phyloP scores from a whole-genome alignment of 805 yeast species.

The Ogataea paraovalis region DNA sequence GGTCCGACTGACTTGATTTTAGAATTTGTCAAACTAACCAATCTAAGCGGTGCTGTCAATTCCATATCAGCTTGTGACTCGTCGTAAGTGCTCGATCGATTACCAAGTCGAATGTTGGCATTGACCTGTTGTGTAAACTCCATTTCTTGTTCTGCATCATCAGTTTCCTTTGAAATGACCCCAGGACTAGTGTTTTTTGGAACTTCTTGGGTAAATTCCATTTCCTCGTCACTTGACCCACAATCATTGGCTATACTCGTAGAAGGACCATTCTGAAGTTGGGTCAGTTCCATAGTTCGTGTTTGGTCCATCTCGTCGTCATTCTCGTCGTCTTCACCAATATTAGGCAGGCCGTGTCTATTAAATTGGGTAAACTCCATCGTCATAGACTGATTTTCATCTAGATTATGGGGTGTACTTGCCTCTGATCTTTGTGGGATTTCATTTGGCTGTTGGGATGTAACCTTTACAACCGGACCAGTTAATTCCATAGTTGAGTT shows the following conservation, averaged over 20 bases:
- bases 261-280: constrained; percentile 3
- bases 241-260: not conserved
- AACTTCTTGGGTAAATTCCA: not conserved
- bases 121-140: not conserved
- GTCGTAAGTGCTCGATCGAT: not conserved
- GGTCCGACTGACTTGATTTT: no score
- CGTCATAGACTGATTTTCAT: constrained; percentile 4
- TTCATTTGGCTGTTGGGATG: not conserved
- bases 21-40: no score
- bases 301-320: not conserved
- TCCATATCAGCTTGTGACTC: not conserved
- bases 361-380: constrained; percentile 1
- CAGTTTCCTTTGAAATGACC: not conserved
- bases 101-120: not conserved
- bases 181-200: not conserved
- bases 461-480: constrained; percentile 14
- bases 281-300: not conserved
- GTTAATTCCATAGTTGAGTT: constrained; percentile 19
- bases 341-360: constrained; percentile 1
- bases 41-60: constrained; percentile 3
- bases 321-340: constrained; percentile 3
- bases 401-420: not conserved
- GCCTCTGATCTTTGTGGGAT: not conserved
- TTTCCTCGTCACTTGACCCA: not conserved
- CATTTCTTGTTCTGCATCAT: not conserved